Percentiles rank a stretch among this genome's conserved stretches.
Conservation (phyloP, 2,329 filamentous ascomycete genomes). For the Dissoconium aciculare region DNA sequence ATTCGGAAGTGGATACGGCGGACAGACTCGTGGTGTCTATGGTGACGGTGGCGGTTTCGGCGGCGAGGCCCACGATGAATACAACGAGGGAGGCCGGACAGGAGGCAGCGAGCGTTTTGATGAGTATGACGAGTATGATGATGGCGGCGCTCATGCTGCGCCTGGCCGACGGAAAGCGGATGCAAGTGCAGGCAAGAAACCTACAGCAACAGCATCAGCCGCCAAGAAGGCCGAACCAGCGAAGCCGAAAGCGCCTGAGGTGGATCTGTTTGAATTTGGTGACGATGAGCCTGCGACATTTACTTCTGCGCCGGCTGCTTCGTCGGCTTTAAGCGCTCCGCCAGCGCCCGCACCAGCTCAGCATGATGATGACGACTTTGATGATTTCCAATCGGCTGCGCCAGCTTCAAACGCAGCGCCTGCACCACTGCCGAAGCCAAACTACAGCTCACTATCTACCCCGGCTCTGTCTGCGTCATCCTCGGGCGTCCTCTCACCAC, state of each 20-base stretch:
- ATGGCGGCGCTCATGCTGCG: slow-evolving; percentile 42
- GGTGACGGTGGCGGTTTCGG: slow-evolving; percentile 94
- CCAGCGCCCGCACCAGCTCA: slow-evolving; percentile 18
- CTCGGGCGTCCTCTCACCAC: slow-evolving; percentile 69
- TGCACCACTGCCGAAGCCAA: slow-evolving; percentile 23
- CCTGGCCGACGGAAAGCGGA: slow-evolving; percentile 39
- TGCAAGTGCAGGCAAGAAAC: slow-evolving; percentile 18
- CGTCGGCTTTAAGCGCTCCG: slow-evolving; percentile 9
- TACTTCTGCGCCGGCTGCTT: slow-evolving; percentile 26
- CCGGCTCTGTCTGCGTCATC: slow-evolving; percentile 40
- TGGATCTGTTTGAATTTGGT: slow-evolving; percentile 77
- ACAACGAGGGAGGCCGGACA: slow-evolving; percentile 49
- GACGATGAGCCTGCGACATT: slow-evolving; percentile 52
- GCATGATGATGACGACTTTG: slow-evolving; percentile 81
- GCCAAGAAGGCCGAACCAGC: slow-evolving; percentile 56
- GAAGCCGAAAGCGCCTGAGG: slow-evolving; percentile 76
- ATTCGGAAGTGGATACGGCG: slow-evolving; percentile 33
- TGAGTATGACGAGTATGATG: slow-evolving; percentile 93
- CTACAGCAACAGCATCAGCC: too few species aligned
- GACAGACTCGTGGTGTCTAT: slow-evolving; percentile 63
- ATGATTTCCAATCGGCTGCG: slow-evolving; percentile 87
- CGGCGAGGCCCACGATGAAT: slow-evolving; percentile 45
- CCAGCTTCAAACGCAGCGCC: slow-evolving; percentile 36
- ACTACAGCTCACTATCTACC: slow-evolving; percentile 29
- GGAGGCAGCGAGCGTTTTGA: slow-evolving; percentile 59